A percentile compares a stretch with the other conserved stretches of the same genome.
Conservation (phyloP, 2,329 filamentous ascomycete species). For the Ceratocystis cubensis region DNA sequence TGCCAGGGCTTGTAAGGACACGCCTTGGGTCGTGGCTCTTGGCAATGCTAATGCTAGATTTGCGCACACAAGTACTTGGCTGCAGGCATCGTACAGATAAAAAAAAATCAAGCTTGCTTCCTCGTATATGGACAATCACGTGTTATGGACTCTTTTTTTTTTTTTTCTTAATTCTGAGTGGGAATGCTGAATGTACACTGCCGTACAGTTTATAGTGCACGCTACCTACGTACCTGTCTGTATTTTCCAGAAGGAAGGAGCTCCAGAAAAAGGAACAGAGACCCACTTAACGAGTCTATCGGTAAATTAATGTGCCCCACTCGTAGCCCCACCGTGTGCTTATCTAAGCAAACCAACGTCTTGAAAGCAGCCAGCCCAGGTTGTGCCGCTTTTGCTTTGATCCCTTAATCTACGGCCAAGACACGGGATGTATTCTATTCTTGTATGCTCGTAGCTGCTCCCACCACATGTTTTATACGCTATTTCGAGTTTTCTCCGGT, state of each 20-base stretch:
- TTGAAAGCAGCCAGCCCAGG: too few species aligned
- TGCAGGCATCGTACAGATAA: neutral
- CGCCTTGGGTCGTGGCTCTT: too few species aligned
- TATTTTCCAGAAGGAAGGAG: neutral
- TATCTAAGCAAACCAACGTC: neutral
- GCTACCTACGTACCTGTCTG: too few species aligned
- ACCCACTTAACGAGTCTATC: neutral
- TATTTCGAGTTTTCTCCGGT: neutral
- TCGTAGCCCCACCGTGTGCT: neutral
- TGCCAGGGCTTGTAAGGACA: too few species aligned
- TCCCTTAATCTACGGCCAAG: neutral
- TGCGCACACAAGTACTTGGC: too few species aligned
- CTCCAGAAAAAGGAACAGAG: neutral
- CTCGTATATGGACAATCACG: neutral
- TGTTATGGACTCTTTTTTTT: neutral
- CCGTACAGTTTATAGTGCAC: neutral
- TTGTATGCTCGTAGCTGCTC: neutral
- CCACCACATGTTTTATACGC: neutral
- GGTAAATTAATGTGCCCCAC: neutral
- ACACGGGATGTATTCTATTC: neutral
- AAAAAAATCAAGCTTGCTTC: too few species aligned
- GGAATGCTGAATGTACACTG: neutral
- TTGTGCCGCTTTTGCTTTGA: neutral
- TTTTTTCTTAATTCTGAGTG: too few species aligned
- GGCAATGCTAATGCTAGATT: too few species aligned